A percentile compares a stretch with the other conserved stretches of the same genome.
These are phyloP conservation scores for Russula lepida DNA, from an alignment of 768 basidiomycete species.

Conservation along the genomic window DNA sequence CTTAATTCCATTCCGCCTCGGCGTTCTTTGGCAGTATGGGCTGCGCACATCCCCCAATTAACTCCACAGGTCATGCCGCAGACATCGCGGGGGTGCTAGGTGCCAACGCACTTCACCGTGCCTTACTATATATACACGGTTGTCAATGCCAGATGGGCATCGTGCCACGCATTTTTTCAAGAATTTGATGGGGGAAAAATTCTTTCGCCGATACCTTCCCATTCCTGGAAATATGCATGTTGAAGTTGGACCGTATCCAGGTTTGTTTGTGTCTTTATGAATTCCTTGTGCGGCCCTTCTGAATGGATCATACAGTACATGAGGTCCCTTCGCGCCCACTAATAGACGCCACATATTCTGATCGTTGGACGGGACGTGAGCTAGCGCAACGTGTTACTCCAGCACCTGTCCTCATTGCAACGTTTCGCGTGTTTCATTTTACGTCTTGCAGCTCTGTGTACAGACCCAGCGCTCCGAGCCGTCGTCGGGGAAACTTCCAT, in stretches of 20 bases:
- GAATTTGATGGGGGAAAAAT: background rate
- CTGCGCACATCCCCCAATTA: background rate
- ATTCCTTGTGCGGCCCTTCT: background rate
- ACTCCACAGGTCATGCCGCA: background rate
- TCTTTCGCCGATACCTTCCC: background rate
- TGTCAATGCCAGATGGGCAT: constrained; percentile 6
- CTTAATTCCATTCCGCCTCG: background rate
- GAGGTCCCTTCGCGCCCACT: background rate
- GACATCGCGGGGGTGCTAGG: background rate
- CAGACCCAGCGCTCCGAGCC: too few relatives aligned
- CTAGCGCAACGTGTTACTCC: constrained; percentile 3
- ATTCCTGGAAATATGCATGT: background rate
- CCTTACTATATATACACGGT: too few relatives aligned
- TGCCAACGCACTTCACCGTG: background rate
- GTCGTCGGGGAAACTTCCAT: background rate
- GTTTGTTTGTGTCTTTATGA: background rate
- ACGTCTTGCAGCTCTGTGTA: background rate
- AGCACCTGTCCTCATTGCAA: background rate
- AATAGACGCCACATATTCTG: background rate
- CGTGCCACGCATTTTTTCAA: background rate
- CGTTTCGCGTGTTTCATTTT: background rate
- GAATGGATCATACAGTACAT: background rate
- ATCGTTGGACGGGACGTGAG: background rate
- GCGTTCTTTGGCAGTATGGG: too few relatives aligned
- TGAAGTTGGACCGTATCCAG: background rate